Evolutionary conservation across 169 alveolate genomes (phyloP), one percentile per base, ranked within the genome.

Genomic region (Theileria equi): DNA sequence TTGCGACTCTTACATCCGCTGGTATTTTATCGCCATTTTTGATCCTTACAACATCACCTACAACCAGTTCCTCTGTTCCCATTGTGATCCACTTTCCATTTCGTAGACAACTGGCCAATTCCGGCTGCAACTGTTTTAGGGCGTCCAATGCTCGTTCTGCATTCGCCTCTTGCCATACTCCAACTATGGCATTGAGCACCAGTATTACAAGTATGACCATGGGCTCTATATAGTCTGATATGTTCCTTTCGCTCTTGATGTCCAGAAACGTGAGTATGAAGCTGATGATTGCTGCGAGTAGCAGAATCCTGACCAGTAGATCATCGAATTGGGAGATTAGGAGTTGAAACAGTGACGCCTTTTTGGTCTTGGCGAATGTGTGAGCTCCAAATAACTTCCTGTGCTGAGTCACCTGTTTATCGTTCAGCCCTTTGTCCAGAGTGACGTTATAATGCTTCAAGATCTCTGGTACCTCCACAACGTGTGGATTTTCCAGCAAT

Each of bases 101-200:
- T 76, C 99, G 91, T 28, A 93, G 81, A 0, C 91, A 94, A 28
- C 80, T 92, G 6, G 98, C 97, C 53, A 88, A 85, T 10, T 93
- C 90, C 0, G 99, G 98, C 54, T 95, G 98, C 61, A 92, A 93
- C 77, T 89, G 85, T 85, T 95, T 96, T 55, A 96, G 72, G 5
- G 99, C 99, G 32, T 94, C 98, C 68, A 95, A 76, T 17, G 99
- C 98, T 66, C 92, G 90, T 82, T 97, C 99, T 7, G 99, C 99
- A 62, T 96, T 94, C 52, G 97, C 82, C 76, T 97, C 99, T 83
- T 97, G 99, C 97, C 98, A 94, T 23, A 96, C 98, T 0, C 99
- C 98, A 17, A 97, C 98, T 8, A 92, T 80, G 0, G 99, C 99
- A 84, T 96, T 97, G 10, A 94, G 88, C 10, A 97, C 74, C 38